Conservation (phyloP, 495 filamentous ascomycete species). For the Cetradonia linearis region DNA sequence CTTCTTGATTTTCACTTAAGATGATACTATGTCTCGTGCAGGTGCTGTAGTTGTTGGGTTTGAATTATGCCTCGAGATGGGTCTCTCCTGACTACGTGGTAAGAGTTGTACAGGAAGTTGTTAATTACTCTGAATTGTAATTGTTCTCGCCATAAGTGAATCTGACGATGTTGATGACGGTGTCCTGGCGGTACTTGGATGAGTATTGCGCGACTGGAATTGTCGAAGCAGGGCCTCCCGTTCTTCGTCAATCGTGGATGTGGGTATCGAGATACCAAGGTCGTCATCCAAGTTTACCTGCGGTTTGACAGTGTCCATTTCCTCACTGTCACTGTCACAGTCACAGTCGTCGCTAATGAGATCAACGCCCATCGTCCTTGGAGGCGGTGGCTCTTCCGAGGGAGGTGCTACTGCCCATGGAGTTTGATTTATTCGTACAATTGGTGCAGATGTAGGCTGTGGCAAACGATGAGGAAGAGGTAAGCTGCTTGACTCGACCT, state of each 20-base stretch:
- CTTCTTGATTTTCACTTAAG: too few species aligned
- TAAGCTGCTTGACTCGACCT: not conserved
- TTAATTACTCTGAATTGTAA: not conserved
- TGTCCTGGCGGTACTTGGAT: not conserved
- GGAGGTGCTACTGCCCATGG: not conserved
- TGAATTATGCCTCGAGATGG: not conserved
- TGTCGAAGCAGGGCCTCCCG: not conserved
- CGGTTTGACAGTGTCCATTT: not conserved
- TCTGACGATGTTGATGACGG: constrained; percentile 3
- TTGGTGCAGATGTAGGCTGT: not conserved
- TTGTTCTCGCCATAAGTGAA: not conserved
- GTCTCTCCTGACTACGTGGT: not conserved
- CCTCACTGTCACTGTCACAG: not conserved
- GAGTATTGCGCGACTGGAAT: not conserved
- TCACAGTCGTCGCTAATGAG: not conserved
- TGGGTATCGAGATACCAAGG: not conserved
- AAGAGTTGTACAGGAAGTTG: not conserved
- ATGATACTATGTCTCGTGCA: not conserved
- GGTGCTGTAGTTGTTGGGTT: not conserved
- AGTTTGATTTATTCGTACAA: not conserved
- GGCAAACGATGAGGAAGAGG: too few species aligned
- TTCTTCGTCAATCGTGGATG: not conserved
- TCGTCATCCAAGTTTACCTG: not conserved
- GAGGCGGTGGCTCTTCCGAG: too few species aligned
- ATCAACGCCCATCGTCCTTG: too few species aligned